Evolutionary conservation across 768 basidiomycete genomes (phyloP).

Genomic region (Lactarius sp.): DNA sequence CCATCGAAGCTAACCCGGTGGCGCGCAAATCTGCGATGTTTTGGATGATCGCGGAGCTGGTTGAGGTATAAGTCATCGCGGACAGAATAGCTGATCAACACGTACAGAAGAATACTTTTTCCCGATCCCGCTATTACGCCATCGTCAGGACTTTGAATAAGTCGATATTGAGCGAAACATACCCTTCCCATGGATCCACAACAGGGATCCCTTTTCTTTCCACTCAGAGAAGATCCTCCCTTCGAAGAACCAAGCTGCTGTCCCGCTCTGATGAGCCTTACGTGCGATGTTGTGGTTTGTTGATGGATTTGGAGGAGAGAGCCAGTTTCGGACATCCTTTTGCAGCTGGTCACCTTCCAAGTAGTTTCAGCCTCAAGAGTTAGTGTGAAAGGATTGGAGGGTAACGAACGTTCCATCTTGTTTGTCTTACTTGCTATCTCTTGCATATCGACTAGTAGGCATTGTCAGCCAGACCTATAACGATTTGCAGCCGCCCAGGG

Average conservation of each 20-base stretch:
- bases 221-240: neutral
- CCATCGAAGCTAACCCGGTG: neutral
- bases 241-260: constrained; percentile 1
- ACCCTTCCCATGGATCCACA: constrained; percentile 19
- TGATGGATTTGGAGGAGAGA: constrained; percentile 8
- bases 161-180: neutral
- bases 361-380: neutral
- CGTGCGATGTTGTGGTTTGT: neutral
- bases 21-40: neutral
- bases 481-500: too few species aligned
- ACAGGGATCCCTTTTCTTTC: neutral
- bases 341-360: constrained; percentile 1
- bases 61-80: neutral
- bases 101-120: constrained; percentile 5
- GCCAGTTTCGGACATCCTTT: neutral
- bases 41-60: neutral
- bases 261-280: neutral
- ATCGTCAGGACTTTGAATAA: neutral
- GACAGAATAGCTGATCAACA: neutral
- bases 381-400: accelerated
- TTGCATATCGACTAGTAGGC: neutral
- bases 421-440: neutral
- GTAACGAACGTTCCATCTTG: constrained; percentile 10
- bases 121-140: constrained; percentile 2
- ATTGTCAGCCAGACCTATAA: neutral